A percentile compares a stretch with the other conserved stretches of the same genome.
These are phyloP conservation scores for Boletellus sp. DNA, from an alignment of 768 basidiomycete genomes.

Conservation along the genomic window DNA sequence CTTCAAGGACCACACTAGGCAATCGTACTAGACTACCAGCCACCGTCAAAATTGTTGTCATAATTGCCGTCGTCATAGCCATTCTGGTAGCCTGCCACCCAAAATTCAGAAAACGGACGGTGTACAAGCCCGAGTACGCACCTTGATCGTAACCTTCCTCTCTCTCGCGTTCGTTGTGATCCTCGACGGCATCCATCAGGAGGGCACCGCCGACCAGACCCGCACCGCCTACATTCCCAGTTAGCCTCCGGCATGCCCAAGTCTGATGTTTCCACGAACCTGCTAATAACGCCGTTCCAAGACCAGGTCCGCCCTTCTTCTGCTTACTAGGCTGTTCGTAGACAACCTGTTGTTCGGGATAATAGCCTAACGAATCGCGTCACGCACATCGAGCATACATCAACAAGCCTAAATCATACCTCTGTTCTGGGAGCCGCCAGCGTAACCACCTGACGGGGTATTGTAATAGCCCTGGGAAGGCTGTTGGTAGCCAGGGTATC, in stretches of 20 bases:
- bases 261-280: constrained; percentile 33
- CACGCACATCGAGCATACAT: background rate
- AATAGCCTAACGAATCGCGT: constrained; percentile 25
- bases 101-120: constrained; percentile 7
- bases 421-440: constrained; percentile 16
- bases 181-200: constrained; percentile 49
- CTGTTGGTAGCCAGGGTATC: constrained; percentile 13
- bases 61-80: constrained; percentile 19
- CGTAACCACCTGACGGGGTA: constrained; percentile 15
- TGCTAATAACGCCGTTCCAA: constrained; percentile 45
- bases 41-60: background rate
- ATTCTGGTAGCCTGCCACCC: constrained; percentile 28
- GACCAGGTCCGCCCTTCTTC: constrained; percentile 45
- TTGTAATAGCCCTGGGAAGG: constrained; percentile 16
- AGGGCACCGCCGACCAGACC: constrained; percentile 65
- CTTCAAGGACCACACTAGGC: background rate
- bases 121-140: constrained; percentile 10
- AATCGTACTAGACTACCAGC: constrained; percentile 6
- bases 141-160: constrained; percentile 36
- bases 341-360: constrained; percentile 30
- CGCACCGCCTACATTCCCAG: constrained; percentile 44
- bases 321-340: constrained; percentile 36
- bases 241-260: constrained; percentile 1
- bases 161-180: constrained; percentile 33
- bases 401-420: constrained; percentile 10